These are phyloP conservation scores for Euclidium syriacum DNA, from an alignment of 345 rosid genomes.

Conservation along the genomic window DNA sequence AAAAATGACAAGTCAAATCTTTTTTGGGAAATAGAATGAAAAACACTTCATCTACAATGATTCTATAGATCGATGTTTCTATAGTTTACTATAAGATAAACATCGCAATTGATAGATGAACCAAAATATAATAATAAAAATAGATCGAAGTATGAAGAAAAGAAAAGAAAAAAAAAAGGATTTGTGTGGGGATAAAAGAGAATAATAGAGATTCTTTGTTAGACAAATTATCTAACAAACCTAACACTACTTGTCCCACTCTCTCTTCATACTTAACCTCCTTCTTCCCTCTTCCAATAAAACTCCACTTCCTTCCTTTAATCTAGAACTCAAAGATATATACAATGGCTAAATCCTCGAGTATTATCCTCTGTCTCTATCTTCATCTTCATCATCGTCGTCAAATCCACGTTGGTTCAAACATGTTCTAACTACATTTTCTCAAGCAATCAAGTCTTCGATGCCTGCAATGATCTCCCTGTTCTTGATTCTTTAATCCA, in stretches of 20 bases:
- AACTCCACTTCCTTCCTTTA: slow-evolving; percentile 15
- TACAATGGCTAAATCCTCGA: slow-evolving; percentile 23
- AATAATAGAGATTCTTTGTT: not conserved
- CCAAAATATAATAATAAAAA: not conserved
- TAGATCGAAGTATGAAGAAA: not conserved
- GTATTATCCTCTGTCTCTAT: slow-evolving; percentile 8
- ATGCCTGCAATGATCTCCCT: slow-evolving; percentile 63
- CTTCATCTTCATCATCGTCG: not conserved
- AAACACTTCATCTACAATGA: slow-evolving; percentile 3
- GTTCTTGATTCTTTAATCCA: slow-evolving; percentile 54
- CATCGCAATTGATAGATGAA: slow-evolving; percentile 11
- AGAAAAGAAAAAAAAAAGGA: too few species aligned
- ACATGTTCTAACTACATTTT: slow-evolving; percentile 48
- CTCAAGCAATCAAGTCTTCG: slow-evolving; percentile 42
- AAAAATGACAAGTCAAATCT: not conserved
- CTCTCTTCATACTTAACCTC: slow-evolving; percentile 5
- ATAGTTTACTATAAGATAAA: not conserved
- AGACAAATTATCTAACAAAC: slow-evolving; percentile 32
- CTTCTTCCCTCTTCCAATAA: not conserved
- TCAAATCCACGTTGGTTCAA: slow-evolving; percentile 25
- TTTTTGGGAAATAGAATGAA: not conserved
- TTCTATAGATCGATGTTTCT: too few species aligned
- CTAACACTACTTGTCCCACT: slow-evolving; percentile 22
- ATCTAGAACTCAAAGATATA: slow-evolving; percentile 2
- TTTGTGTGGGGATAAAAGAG: too few species aligned